Base-by-base conservation (phyloP, 352 stramenopile genomes). In the Pythium biforme region DNA sequence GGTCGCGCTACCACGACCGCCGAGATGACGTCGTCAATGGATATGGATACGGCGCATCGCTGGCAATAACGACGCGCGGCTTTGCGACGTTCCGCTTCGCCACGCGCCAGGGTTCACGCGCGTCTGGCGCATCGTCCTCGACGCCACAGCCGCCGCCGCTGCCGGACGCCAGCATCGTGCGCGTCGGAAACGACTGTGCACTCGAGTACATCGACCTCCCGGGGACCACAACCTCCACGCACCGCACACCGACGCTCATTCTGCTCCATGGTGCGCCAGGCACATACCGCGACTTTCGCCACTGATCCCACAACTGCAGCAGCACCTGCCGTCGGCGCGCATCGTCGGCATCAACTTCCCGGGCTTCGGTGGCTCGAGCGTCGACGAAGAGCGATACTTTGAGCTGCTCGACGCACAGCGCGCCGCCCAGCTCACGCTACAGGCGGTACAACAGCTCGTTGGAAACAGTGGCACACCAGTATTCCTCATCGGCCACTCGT, bases 401-500 rank as follows among this genome's bases (percentile, higher is more conserved):
- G 58, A 83, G 14, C 55, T 79, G 23, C 69, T 79, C n/a, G 73
- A 70, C 12, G 66, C 70, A 0, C 40, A 76, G 8, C 68, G 72
- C 3, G 79, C 74, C n/a, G 66, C 70, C 4, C 64, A 66, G 19
- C 59, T 78, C 27, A 77, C 67, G 7, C 72, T 79, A 37, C 70
- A 74, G n/a, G 82, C 75, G 2, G 64, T 91, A 33, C 37, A 74
- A 8, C 17, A 50, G n/a, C 68, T 88, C 14, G 63, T 79, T 19
- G 46, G 34, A 4, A 14, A 51, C 26, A 52, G 59, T 4, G 62
- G 69, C 4, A 51, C 71, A 25, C 69, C 79, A 43, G 66, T 85
- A 17, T 79, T 92, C 45, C 59, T 90, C 14, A 52, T 90, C 2
- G 80, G 83, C 2, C 80, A 90, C 46, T 92, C 83, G 33, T 89